A percentile compares a stretch with the other conserved stretches of the same genome.
Conservation (phyloP, 83 land plant genomes). For the Isoetes engelmannii region DNA sequence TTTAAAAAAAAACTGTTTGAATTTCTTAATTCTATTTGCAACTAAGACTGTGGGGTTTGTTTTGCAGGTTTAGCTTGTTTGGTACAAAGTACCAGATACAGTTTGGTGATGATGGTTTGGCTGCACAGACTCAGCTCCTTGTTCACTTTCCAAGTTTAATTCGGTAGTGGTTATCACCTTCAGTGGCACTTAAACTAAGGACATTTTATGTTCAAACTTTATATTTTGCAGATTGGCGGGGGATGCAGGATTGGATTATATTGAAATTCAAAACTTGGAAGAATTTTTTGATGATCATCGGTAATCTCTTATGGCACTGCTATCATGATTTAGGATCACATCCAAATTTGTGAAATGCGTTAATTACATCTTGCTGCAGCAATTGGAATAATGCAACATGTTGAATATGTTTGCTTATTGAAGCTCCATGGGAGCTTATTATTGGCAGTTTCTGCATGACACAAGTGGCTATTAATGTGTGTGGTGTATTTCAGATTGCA, state of each 20-base stretch:
- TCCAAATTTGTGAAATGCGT: background rate
- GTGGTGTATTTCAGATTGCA: no score
- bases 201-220: background rate
- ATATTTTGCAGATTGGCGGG: conserved; percentile 63
- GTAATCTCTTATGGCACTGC: conserved; percentile 23
- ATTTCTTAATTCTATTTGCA: no score
- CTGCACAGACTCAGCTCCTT: conserved; percentile 68
- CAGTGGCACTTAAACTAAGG: no score
- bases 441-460: no score
- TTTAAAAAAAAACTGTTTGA: conserved; percentile 23
- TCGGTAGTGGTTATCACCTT: conserved; percentile 35
- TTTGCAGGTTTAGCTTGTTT: conserved; percentile 72
- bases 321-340: background rate
- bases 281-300: conserved; percentile 98
- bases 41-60: background rate
- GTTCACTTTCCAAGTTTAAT: conserved; percentile 98
- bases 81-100: conserved; percentile 90
- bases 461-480: no score
- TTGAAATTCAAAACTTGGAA: conserved; percentile 85
- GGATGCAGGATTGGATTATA: conserved; percentile 84
- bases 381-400: background rate
- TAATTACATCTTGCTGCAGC: background rate
- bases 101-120: conserved; percentile 53
- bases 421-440: no score
- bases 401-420: background rate